Evolutionary conservation across 2,329 filamentous ascomycete genomes (phyloP).

Genomic region (Pestalotiopsis sp.): DNA sequence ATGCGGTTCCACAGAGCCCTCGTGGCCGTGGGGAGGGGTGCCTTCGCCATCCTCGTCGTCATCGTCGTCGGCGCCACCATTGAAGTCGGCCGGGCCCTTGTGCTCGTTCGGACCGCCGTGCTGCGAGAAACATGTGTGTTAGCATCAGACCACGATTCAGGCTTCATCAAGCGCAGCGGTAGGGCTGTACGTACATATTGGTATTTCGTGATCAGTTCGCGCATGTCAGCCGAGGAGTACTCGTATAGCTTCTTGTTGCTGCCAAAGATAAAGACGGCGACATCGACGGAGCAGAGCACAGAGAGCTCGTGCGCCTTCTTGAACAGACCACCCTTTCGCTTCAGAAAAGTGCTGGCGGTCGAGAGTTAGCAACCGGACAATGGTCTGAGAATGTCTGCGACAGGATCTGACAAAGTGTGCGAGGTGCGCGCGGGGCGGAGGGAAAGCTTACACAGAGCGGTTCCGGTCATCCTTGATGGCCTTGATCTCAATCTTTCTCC

Average conservation of each 20-base stretch:
- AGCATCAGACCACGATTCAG: neutral
- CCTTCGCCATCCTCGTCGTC: slow-evolving; percentile 76
- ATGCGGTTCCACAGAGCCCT: slow-evolving; percentile 48
- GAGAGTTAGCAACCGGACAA: slow-evolving; percentile 18
- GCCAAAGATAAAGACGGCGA: slow-evolving; percentile 97
- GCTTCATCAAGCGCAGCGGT: slow-evolving; percentile 13
- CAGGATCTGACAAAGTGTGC: neutral
- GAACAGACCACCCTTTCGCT: slow-evolving; percentile 97
- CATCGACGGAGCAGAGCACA: slow-evolving; percentile 96
- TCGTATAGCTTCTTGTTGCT: slow-evolving; percentile 99
- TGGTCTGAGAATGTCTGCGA: slow-evolving; percentile 17
- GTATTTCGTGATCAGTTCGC: slow-evolving; percentile 83
- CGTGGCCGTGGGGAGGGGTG: slow-evolving; percentile 71
- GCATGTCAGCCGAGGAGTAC: slow-evolving; percentile 93
- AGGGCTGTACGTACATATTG: slow-evolving; percentile 72
- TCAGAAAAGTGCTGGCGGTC: slow-evolving; percentile 81
- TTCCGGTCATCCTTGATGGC: slow-evolving; percentile 98
- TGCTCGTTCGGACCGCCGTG: slow-evolving; percentile 94
- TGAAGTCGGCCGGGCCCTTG: slow-evolving; percentile 92
- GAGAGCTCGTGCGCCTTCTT: slow-evolving; percentile 99
- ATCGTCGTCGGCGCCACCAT: slow-evolving; percentile 83
- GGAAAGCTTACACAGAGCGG: slow-evolving; percentile 81
- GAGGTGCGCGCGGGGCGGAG: slow-evolving; percentile 3
- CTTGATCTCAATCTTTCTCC: slow-evolving; percentile 99
- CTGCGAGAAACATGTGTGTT: slow-evolving; percentile 45